These are phyloP conservation scores for Cymbopogon citratus DNA, from an alignment of 176 grass and related monocot genomes.

Conservation along the genomic window DNA sequence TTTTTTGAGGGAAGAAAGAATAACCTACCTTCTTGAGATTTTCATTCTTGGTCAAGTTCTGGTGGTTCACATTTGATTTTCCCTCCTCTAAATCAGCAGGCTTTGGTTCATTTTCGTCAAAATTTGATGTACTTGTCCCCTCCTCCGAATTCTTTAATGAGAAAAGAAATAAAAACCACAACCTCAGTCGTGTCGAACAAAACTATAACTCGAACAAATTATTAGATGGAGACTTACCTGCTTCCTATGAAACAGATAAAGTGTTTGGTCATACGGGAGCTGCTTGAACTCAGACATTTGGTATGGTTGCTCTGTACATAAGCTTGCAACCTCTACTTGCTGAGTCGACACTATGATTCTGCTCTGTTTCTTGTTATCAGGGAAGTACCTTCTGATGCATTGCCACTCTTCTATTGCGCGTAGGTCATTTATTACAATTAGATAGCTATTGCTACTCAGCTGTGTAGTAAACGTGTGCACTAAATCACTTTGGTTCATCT, in stretches of 20 bases:
- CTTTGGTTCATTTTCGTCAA: neutral
- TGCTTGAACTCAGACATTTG: neutral
- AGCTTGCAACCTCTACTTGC: neutral
- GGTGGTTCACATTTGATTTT: neutral
- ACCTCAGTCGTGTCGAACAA: neutral
- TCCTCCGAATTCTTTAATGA: neutral
- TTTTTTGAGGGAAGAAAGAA: neutral
- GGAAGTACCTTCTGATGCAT: neutral
- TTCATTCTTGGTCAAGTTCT: neutral
- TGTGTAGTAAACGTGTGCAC: neutral
- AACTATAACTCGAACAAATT: neutral
- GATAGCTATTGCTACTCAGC: neutral
- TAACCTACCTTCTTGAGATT: neutral
- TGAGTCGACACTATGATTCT: slow-evolving; percentile 6
- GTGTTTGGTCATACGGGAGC: neutral
- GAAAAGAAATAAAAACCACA: neutral
- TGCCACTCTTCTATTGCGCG: neutral
- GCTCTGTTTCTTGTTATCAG: neutral
- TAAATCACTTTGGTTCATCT: neutral
- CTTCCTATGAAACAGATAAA: neutral
- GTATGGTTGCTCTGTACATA: neutral
- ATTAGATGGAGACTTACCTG: neutral
- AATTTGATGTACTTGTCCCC: neutral
- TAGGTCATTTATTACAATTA: slow-evolving; percentile 15
- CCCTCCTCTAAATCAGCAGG: neutral